A percentile compares a stretch with the other conserved stretches of the same genome.
These are phyloP conservation scores for Candida coquimbonensis DNA, from an alignment of 805 yeast species.

Conservation along the genomic window DNA sequence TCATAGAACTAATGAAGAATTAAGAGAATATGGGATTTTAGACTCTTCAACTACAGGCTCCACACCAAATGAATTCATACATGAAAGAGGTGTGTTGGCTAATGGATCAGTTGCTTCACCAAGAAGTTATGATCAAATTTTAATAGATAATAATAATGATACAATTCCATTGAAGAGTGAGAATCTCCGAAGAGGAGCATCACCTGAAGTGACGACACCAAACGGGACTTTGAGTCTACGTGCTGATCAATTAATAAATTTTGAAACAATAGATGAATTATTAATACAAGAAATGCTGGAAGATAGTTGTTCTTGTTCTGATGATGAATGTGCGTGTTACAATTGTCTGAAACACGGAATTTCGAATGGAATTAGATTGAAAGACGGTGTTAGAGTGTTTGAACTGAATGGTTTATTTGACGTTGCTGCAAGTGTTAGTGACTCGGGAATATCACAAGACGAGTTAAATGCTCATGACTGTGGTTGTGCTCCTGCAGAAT, in stretches of 20 bases:
- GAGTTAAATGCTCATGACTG: slow-evolving; percentile 14
- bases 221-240: background rate
- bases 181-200: background rate
- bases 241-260: slow-evolving; percentile 5
- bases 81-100: background rate
- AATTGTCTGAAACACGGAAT: slow-evolving; percentile 22
- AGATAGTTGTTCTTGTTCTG: slow-evolving; percentile 15
- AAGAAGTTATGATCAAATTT: background rate
- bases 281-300: slow-evolving; percentile 12
- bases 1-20: slow-evolving; percentile 22
- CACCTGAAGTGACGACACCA: background rate
- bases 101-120: background rate
- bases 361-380: slow-evolving; percentile 15
- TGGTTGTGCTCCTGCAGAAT: slow-evolving; percentile 16
- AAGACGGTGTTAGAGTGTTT: slow-evolving; percentile 12
- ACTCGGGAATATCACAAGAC: background rate
- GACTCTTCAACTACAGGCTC: slow-evolving; percentile 13
- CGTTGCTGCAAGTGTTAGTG: background rate
- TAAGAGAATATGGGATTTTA: slow-evolving; percentile 18
- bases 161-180: too few relatives aligned
- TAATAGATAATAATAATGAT: too few relatives aligned
- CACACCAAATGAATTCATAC: slow-evolving; percentile 10
- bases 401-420: background rate
- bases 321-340: slow-evolving; percentile 12
- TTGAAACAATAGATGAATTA: slow-evolving; percentile 17